phyloP scores from a whole-genome alignment of 1,284 basidiomycete genomes.

The Ganoderma leucocontextum region DNA sequence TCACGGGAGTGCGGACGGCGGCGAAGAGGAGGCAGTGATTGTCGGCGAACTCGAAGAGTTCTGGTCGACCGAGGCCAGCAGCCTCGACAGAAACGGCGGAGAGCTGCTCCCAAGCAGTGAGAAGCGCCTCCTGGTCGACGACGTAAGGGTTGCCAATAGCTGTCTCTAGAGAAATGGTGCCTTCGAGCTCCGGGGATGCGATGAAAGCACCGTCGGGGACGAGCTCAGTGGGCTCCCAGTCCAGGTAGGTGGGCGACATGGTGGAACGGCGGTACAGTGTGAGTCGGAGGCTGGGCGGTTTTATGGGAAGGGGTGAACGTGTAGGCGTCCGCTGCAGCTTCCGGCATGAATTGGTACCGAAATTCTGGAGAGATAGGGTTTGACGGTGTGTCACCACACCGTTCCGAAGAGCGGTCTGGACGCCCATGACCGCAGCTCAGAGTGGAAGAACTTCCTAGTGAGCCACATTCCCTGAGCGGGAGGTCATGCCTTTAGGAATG shows the following conservation, averaged over 20 bases:
- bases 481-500: too few relatives aligned
- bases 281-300: background rate
- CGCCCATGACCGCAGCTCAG: background rate
- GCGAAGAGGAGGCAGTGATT: constrained; percentile 26
- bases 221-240: background rate
- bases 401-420: background rate
- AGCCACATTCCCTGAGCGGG: background rate
- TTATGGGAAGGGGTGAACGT: background rate
- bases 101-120: constrained; percentile 22
- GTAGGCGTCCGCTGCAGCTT: background rate
- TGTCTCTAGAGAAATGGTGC: constrained; percentile 23
- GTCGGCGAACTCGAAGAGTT: constrained; percentile 22
- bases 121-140: constrained; percentile 15
- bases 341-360: background rate
- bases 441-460: background rate
- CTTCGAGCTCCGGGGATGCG: constrained; percentile 1
- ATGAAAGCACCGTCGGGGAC: constrained; percentile 9
- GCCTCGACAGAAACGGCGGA: constrained; percentile 25
- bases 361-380: constrained; percentile 3
- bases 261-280: background rate
- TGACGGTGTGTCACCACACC: background rate
- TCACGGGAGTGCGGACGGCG: constrained; percentile 22
- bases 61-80: constrained; percentile 14
- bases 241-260: background rate
- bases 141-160: constrained; percentile 9